Conservation (phyloP, 1,284 basidiomycete genomes). For the Ustilago sp. region DNA sequence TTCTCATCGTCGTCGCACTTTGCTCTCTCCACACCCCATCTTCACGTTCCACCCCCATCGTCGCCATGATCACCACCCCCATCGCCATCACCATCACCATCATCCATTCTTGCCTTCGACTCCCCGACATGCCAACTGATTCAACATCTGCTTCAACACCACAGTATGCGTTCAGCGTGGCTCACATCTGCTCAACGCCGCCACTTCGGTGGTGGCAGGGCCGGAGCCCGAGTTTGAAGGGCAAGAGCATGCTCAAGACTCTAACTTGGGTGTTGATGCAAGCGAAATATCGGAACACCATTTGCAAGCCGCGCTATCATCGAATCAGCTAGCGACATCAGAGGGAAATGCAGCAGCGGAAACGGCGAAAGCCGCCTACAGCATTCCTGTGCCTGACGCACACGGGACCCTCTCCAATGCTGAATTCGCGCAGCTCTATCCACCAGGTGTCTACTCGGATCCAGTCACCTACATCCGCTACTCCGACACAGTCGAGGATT, state of each 20-base stretch:
- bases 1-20: neutral
- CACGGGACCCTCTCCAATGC: conserved; percentile 55
- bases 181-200: conserved; percentile 56
- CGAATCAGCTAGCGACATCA: conserved; percentile 62
- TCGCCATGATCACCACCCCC: neutral
- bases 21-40: neutral
- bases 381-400: conserved; percentile 68
- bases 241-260: conserved; percentile 61
- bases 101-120: neutral
- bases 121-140: neutral
- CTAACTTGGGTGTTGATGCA: conserved; percentile 63
- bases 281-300: conserved; percentile 67
- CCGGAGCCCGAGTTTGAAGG: conserved; percentile 62
- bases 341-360: conserved; percentile 39
- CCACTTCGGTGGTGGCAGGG: conserved; percentile 60
- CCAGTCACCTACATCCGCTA: conserved; percentile 80
- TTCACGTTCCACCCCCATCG: neutral
- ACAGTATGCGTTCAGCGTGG: conserved; percentile 63
- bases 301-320: conserved; percentile 68
- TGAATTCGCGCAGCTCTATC: conserved; percentile 62
- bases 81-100: neutral
- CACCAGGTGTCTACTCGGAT: conserved; percentile 64
- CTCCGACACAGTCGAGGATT: conserved; percentile 90
- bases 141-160: neutral
- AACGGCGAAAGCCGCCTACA: conserved; percentile 57